Percentiles rank a stretch among this genome's conserved stretches.
These are phyloP conservation scores for Leccinum pachyderme DNA, from an alignment of 1,284 basidiomycete species.

Conservation along the genomic window DNA sequence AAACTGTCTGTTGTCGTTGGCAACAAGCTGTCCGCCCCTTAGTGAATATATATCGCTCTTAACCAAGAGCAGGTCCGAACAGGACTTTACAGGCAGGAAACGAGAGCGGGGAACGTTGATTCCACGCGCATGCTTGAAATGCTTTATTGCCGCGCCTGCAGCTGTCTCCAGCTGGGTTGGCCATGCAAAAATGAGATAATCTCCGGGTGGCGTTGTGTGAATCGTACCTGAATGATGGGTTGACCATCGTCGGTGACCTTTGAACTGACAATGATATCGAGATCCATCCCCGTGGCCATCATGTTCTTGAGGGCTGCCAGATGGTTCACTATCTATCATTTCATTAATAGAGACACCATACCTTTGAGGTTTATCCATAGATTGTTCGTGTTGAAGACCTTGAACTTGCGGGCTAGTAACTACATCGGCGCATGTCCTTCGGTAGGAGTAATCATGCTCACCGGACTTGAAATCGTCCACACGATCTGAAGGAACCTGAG, in stretches of 20 bases:
- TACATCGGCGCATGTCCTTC: neutral
- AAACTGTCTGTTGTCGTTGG: slow-evolving; percentile 88
- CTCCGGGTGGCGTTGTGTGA: slow-evolving; percentile 2
- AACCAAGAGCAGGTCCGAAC: slow-evolving; percentile 89
- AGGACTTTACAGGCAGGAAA: slow-evolving; percentile 93
- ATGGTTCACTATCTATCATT: slow-evolving; percentile 2
- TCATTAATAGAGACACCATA: slow-evolving; percentile 19
- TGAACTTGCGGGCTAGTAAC: slow-evolving; percentile 72
- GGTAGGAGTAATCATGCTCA: neutral
- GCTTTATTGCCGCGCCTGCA: slow-evolving; percentile 95
- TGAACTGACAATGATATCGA: slow-evolving; percentile 92
- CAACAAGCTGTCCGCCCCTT: slow-evolving; percentile 88
- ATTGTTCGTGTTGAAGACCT: slow-evolving; percentile 97
- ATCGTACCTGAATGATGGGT: slow-evolving; percentile 66
- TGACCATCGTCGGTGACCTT: slow-evolving; percentile 85
- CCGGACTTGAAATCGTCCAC: slow-evolving; percentile 94
- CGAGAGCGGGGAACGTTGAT: slow-evolving; percentile 96
- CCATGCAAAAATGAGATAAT: slow-evolving; percentile 3
- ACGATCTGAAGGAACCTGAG: slow-evolving; percentile 95
- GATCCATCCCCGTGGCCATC: slow-evolving; percentile 86
- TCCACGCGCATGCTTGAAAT: slow-evolving; percentile 90
- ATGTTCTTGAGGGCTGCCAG: slow-evolving; percentile 79
- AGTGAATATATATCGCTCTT: slow-evolving; percentile 96
- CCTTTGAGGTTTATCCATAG: slow-evolving; percentile 91
- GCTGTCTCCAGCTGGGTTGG: slow-evolving; percentile 87